Evolutionary conservation across 768 basidiomycete genomes (phyloP).

Genomic region (Pholiota molesta): DNA sequence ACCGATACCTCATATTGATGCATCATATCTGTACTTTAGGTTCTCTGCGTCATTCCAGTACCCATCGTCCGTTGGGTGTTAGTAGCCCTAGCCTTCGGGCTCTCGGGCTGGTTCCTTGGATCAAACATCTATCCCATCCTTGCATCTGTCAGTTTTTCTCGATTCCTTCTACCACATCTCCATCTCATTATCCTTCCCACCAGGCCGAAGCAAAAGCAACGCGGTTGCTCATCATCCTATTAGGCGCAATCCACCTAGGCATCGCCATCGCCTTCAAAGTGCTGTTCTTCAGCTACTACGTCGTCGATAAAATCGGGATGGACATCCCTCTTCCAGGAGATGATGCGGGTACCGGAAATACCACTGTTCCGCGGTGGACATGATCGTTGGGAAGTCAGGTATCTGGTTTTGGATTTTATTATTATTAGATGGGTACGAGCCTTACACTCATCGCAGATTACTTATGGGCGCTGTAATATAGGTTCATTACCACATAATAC

Average conservation of each 20-base stretch:
- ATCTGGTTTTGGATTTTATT: not conserved
- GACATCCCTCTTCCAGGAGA: conserved; percentile 47
- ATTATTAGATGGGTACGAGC: conserved; percentile 18
- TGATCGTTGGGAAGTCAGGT: not conserved
- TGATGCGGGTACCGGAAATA: conserved; percentile 33
- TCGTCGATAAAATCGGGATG: conserved; percentile 43
- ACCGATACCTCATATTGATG: not conserved
- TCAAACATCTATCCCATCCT: conserved; percentile 90
- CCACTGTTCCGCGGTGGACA: conserved; percentile 21
- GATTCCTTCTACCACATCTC: not conserved
- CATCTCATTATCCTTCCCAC: not conserved
- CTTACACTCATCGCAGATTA: conserved; percentile 8
- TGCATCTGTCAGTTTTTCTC: conserved; percentile 59
- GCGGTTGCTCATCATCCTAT: conserved; percentile 77
- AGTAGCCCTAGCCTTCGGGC: conserved; percentile 66
- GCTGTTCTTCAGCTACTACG: conserved; percentile 60
- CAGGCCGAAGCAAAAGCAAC: conserved; percentile 88
- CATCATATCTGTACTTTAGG: conserved; percentile 43
- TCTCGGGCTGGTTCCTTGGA: conserved; percentile 88
- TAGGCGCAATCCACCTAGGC: conserved; percentile 75
- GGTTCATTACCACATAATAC: conserved; percentile 15
- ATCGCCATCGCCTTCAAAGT: conserved; percentile 89
- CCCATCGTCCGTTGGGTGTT: conserved; percentile 83
- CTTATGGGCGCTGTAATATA: conserved; percentile 22
- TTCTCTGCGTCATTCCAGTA: conserved; percentile 86